Evolutionary conservation across 2,329 filamentous ascomycete genomes (phyloP), one percentile per base, ranked within the genome.

Genomic region (Fusarium humuli): DNA sequence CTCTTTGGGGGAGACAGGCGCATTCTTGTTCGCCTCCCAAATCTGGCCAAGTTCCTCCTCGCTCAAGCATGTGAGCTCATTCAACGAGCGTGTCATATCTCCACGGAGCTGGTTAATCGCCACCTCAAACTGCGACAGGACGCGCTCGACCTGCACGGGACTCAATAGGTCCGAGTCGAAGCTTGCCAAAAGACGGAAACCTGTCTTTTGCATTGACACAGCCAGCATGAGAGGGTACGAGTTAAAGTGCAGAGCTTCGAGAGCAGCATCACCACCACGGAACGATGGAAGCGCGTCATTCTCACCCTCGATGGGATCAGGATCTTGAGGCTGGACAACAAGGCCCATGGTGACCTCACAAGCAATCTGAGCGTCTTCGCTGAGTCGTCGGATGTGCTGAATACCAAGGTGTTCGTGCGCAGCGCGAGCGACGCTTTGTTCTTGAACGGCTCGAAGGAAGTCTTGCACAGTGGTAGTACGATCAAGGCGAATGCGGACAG

Each of bases 191-290:
- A 89, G 81, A 18, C 85, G 77, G 72, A 91, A 86, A 2, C 85
- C 83, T 45, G 82, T 79, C 4, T 84, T 79, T 41, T 86, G 84
- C 3, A 90, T 76, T 2, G 86, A 88, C 68, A 88, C 91, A 41
- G 90, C 88, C 37, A 91, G 78, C 81, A 91, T 90, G 27, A 91
- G 83, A 6, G 87, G 86, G 73, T 90, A 90, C 0, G 83, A 84
- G 73, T 85, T 85, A 71, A 85, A 85, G 73, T 84, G 84, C 41
- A 89, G 80, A 0, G 87, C 88, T 67, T 90, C 87, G 20, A 86
- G 83, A 0, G 87, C 87, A 1, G 86, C 84, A 67, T 89, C 86
- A 0, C 80, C 82, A 30, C 86, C 85, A 27, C 85, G 83, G 12
- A 85, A 84, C 0, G 85, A 42, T 71, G 77, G 64, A 76, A 84